Evolutionary conservation across 148 eudicot species (phyloP).

Genomic region (Heliamphora exappendiculata): DNA sequence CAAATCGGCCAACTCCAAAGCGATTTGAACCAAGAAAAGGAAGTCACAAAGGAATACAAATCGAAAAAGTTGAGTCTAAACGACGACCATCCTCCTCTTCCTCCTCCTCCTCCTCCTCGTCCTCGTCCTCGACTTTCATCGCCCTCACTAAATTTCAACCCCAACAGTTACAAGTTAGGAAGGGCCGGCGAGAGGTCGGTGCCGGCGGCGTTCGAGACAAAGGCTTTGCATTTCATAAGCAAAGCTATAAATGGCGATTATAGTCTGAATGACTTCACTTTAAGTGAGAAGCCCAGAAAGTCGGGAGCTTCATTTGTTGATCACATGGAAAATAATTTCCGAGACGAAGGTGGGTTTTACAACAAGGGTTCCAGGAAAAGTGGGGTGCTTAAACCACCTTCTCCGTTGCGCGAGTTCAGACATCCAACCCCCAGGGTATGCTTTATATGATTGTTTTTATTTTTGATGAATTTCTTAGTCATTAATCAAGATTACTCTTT

Average conservation of each 20-base stretch:
- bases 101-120: slow-evolving; percentile 7
- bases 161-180: background rate
- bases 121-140: background rate
- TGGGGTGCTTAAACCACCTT: slow-evolving; percentile 41
- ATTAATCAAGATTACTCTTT: too few species aligned
- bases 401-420: slow-evolving; percentile 53
- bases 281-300: slow-evolving; percentile 25
- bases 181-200: slow-evolving; percentile 14
- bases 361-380: slow-evolving; percentile 35
- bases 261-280: slow-evolving; percentile 41
- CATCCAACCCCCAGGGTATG: slow-evolving; percentile 63
- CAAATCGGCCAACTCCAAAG: slow-evolving; percentile 53
- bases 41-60: slow-evolving; percentile 29
- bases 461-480: too few species aligned
- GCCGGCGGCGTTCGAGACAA: slow-evolving; percentile 46
- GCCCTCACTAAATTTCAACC: slow-evolving; percentile 4
- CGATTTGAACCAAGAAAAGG: slow-evolving; percentile 45
- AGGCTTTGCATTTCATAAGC: slow-evolving; percentile 77
- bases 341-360: slow-evolving; percentile 24
- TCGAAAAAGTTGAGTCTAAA: slow-evolving; percentile 13
- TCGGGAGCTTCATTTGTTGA: slow-evolving; percentile 8
- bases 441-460: too few species aligned
- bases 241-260: slow-evolving; percentile 86
- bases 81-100: too few species aligned
- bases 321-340: slow-evolving; percentile 30